phyloP scores from a whole-genome alignment of 331 rosid genomes.

The Quercus tomentella region DNA sequence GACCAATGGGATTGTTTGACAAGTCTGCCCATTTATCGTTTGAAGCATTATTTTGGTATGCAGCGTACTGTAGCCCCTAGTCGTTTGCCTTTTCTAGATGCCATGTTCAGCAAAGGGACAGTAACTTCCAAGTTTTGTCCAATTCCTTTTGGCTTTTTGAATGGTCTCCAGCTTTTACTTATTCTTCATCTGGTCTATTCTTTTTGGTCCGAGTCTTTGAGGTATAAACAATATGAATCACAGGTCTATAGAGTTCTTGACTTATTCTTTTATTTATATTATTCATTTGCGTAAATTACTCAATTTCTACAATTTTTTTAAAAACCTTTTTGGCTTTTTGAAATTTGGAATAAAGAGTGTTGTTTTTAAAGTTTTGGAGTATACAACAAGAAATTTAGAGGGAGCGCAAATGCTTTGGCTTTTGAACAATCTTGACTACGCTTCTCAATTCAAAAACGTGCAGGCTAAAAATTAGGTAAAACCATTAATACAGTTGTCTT shows the following conservation, averaged over 20 bases:
- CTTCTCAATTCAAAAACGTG: background rate
- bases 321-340: too few species aligned
- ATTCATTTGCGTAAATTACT: background rate
- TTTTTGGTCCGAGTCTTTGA: background rate
- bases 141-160: background rate
- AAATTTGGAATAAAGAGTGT: too few species aligned
- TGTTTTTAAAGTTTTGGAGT: background rate
- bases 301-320: background rate
- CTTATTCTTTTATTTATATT: background rate
- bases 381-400: background rate
- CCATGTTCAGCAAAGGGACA: too few species aligned
- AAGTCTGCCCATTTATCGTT: too few species aligned
- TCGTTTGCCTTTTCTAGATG: too few species aligned
- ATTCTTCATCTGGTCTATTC: background rate
- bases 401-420: background rate
- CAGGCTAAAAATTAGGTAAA: background rate
- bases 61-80: too few species aligned
- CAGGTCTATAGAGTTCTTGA: background rate
- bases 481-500: background rate
- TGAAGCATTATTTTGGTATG: too few species aligned
- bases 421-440: background rate
- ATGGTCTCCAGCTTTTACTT: conserved; percentile 1
- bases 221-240: background rate
- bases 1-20: too few species aligned
- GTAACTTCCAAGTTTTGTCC: background rate